These are phyloP conservation scores for Pleurotus sapidus DNA, from an alignment of 768 basidiomycete genomes.

Conservation along the genomic window DNA sequence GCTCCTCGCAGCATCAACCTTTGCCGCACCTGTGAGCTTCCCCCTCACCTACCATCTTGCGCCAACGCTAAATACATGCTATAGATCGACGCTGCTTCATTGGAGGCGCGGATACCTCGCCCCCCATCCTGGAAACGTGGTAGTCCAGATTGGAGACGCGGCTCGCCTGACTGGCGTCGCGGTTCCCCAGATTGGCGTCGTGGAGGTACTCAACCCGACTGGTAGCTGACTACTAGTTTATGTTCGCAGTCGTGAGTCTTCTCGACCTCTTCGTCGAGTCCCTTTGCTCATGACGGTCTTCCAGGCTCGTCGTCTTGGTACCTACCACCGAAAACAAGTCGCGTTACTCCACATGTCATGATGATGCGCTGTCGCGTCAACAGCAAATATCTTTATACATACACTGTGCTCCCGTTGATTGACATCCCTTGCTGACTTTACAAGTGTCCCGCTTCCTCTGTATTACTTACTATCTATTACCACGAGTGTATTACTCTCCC, in stretches of 20 bases:
- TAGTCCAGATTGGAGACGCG: constrained; percentile 15
- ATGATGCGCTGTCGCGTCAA: too few species aligned
- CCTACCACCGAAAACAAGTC: too few species aligned
- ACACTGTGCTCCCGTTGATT: too few species aligned
- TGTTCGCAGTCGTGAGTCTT: not conserved
- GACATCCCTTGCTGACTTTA: too few species aligned
- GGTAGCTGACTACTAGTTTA: not conserved
- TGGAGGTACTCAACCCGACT: not conserved
- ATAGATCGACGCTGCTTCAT: constrained; percentile 10
- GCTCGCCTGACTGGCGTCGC: constrained; percentile 12
- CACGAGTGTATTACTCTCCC: too few species aligned
- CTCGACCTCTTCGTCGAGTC: not conserved
- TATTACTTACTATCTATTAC: too few species aligned
- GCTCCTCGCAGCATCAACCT: not conserved
- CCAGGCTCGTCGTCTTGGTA: too few species aligned
- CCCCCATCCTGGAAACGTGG: constrained; percentile 17
- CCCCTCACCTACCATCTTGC: not conserved
- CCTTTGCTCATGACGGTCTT: not conserved
- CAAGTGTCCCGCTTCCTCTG: too few species aligned
- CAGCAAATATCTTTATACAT: too few species aligned
- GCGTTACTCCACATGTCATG: too few species aligned
- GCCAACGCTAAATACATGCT: not conserved
- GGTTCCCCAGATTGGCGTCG: constrained; percentile 12
- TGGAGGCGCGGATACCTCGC: constrained; percentile 16
- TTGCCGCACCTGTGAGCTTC: constrained; percentile 3